phyloP scores from a whole-genome alignment of 2,329 filamentous ascomycete genomes.

The Sarocladium kiliense region DNA sequence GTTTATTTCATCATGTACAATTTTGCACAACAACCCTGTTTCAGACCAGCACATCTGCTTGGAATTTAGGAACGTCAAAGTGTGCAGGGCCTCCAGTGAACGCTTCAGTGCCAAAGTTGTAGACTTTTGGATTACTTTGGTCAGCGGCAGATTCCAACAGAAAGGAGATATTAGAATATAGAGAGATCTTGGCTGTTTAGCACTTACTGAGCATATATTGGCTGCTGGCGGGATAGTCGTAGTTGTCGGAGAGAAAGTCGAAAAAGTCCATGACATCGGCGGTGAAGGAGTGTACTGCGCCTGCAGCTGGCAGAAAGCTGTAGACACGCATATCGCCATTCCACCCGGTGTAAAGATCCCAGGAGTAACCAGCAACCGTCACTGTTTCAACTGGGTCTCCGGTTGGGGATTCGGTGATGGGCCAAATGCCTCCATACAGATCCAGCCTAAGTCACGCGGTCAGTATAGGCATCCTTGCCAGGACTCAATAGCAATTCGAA shows the following conservation, averaged over 20 bases:
- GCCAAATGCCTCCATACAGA: constrained; percentile 51
- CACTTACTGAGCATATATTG: constrained; percentile 21
- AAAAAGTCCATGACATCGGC: constrained; percentile 51
- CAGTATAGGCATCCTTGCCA: not conserved
- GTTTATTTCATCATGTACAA: no score
- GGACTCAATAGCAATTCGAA: no score
- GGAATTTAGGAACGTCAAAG: constrained; percentile 16
- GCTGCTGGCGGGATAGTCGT: constrained; percentile 30
- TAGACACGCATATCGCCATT: constrained; percentile 58
- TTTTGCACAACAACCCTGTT: no score
- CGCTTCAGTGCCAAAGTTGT: constrained; percentile 19
- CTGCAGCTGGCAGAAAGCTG: constrained; percentile 35
- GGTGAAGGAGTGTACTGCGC: constrained; percentile 40
- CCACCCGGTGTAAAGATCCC: constrained; percentile 51
- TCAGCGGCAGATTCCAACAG: not conserved
- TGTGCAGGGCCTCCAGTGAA: constrained; percentile 19
- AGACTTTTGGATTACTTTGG: constrained; percentile 11
- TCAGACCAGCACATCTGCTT: constrained; percentile 14
- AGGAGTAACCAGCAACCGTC: constrained; percentile 39
- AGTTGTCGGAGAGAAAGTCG: constrained; percentile 38
- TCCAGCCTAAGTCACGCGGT: constrained; percentile 36
- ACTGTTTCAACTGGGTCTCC: constrained; percentile 45
- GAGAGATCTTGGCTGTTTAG: no score
- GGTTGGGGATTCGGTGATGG: constrained; percentile 22
- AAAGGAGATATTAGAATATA: no score